phyloP scores from a whole-genome alignment of 179 eudicot genomes.

The Heliamphora pulchella region DNA sequence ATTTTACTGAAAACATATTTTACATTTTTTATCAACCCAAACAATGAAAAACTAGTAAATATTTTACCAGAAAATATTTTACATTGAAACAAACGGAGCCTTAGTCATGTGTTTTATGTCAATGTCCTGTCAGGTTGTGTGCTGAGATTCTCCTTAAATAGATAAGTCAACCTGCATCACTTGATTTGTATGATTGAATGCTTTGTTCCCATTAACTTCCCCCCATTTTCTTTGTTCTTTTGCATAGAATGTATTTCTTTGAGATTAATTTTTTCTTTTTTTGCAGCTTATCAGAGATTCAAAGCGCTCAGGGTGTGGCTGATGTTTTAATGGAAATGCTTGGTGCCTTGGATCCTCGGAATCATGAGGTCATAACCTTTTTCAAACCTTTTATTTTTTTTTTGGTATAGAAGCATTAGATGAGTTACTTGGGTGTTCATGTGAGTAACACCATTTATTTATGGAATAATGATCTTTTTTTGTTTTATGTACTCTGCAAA shows the following conservation, averaged over 20 bases:
- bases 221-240: not conserved
- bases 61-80: too few species aligned
- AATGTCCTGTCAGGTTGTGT: not conserved
- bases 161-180: not conserved
- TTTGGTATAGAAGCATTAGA: not conserved
- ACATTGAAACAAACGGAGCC: too few species aligned
- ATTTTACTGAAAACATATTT: too few species aligned
- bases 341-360: constrained; percentile 66
- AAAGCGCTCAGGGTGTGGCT: constrained; percentile 77
- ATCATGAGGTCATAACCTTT: constrained; percentile 47
- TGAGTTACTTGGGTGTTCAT: not conserved
- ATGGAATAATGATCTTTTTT: not conserved
- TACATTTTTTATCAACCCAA: too few species aligned
- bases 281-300: constrained; percentile 74
- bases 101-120: not conserved
- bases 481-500: not conserved
- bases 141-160: not conserved
- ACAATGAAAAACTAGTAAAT: too few species aligned
- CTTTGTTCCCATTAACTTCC: not conserved
- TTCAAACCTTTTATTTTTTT: not conserved
- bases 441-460: not conserved
- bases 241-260: not conserved
- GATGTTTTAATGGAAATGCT: constrained; percentile 85
- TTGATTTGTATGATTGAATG: not conserved
- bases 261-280: constrained; percentile 7